Conservation (phyloP, 257 asterid genomes). For the Orobanche coerulescens region DNA sequence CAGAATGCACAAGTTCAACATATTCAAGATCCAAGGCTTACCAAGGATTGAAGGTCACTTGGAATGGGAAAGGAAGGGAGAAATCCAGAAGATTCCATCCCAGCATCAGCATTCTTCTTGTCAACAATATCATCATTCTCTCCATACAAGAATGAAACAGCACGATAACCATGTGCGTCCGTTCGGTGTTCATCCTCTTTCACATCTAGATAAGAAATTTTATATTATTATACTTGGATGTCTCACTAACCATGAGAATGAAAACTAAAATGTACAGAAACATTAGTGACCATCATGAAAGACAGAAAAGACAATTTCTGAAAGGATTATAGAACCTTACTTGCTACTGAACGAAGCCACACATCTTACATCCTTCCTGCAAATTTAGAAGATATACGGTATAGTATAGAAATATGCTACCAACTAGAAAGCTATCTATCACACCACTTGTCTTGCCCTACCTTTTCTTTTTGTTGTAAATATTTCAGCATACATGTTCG, state of each 20-base stretch:
- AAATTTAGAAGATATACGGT: conserved; percentile 28
- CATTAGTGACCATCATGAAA: not conserved
- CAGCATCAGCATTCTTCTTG: conserved; percentile 39
- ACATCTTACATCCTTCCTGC: conserved; percentile 46
- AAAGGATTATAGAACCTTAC: conserved; percentile 39
- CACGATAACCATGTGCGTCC: conserved; percentile 33
- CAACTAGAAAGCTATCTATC: conserved; percentile 32
- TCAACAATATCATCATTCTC: conserved; percentile 35
- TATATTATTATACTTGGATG: not conserved
- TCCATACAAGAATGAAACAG: conserved; percentile 74
- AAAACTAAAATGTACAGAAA: conserved; percentile 4
- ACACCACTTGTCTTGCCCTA: conserved; percentile 32
- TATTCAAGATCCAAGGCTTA: conserved; percentile 38
- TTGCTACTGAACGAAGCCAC: conserved; percentile 36
- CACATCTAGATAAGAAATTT: conserved; percentile 31
- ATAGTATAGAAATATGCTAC: conserved; percentile 36
- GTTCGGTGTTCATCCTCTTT: conserved; percentile 45
- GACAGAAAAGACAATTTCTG: conserved; percentile 1
- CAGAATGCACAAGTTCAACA: conserved; percentile 17
- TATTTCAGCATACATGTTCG: conserved; percentile 24
- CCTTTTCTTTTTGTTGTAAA: conserved; percentile 20
- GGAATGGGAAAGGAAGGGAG: conserved; percentile 70
- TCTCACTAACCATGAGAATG: not conserved
- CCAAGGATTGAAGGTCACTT: conserved; percentile 61
- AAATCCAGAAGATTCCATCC: conserved; percentile 45